Base-by-base conservation (phyloP, 352 stramenopile genomes). In the Phytophthora tentaculata region DNA sequence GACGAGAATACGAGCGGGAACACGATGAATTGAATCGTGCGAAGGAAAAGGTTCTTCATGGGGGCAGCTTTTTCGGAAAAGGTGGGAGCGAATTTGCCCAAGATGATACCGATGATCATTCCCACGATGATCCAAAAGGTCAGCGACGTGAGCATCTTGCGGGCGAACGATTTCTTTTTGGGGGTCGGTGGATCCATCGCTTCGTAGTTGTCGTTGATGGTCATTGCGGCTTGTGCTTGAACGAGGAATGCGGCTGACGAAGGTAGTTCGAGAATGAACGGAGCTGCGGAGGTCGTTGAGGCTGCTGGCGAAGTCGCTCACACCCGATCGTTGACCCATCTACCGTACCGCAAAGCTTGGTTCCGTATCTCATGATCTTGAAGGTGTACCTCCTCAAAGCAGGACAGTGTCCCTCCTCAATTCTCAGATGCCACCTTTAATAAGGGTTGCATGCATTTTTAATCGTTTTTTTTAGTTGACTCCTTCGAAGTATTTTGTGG, bases 1-100 rank as follows among this genome's bases (percentile, higher is more conserved):
- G 79, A 88, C 23, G 79, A 88, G 41, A 90, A 90, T 0, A 90
- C 81, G 26, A 84, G 70, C 41, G 81, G 81, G 56, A 90, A 90
- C 22, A 90, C 81, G 49, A 88, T 85, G 56, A 90, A 90, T 56
- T 86, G 76, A 22, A 83, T 57, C 16, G 74, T 78, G 1, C 75
- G 79, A 14, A 86, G 64, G 57, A 87, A 90, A 20, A 90, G 53
- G 32, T 88, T 76, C 53, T 80, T 76, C 72, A 87, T 80, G 0
- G 81, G 81, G 26, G 74, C 71, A 5, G 81, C 81, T 45, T 85
- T 65, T 51, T 83, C 74, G 19, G 71, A 77, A 57, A 88, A 88
- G 10, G 22, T 55, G 10, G 79, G 81, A 43, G 81, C 79, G 32
- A 79, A 77, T 39, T 83, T 35, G 17, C 79, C 81, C 3, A 90